These are phyloP conservation scores for Crithidia sp. DNA, from an alignment of 208 protist genomes.

Conservation along the genomic window DNA sequence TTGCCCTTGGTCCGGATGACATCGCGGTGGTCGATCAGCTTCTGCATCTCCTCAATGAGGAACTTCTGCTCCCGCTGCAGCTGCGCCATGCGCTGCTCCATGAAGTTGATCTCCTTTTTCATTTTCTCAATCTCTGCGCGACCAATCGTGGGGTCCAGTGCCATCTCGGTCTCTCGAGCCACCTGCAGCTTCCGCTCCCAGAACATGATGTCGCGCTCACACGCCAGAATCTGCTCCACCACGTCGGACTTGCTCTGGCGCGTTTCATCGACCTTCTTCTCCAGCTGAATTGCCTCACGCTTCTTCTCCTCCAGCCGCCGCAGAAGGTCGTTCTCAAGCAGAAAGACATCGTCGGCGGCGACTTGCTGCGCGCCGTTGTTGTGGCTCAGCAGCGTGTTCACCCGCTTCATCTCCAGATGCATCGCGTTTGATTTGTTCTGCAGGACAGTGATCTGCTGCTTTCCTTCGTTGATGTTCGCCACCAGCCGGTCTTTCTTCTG, in stretches of 20 bases:
- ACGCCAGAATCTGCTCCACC: conserved; percentile 89
- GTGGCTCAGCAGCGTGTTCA: conserved; percentile 92
- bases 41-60: conserved; percentile 95
- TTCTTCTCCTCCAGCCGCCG: conserved; percentile 91
- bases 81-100: conserved; percentile 92
- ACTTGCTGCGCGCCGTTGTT: conserved; percentile 76
- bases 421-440: conserved; percentile 89
- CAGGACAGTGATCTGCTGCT: conserved; percentile 77
- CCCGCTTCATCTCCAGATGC: conserved; percentile 93
- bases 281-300: conserved; percentile 87
- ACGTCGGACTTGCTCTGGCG: conserved; percentile 81
- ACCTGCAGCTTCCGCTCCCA: conserved; percentile 97
- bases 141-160: conserved; percentile 94
- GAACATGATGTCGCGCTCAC: conserved; percentile 95
- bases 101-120: conserved; percentile 95
- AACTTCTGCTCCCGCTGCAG: conserved; percentile 94
- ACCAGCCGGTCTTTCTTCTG: conserved; percentile 92
- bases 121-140: conserved; percentile 94
- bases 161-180: conserved; percentile 95
- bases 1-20: conserved; percentile 94
- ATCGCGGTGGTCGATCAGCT: conserved; percentile 93
- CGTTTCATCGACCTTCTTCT: conserved; percentile 86
- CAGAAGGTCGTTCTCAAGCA: conserved; percentile 93
- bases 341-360: conserved; percentile 90
- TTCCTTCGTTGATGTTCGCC: conserved; percentile 67